These are phyloP conservation scores for Coniochaeta sp. DNA, from an alignment of 2,329 filamentous ascomycete species.

Conservation along the genomic window DNA sequence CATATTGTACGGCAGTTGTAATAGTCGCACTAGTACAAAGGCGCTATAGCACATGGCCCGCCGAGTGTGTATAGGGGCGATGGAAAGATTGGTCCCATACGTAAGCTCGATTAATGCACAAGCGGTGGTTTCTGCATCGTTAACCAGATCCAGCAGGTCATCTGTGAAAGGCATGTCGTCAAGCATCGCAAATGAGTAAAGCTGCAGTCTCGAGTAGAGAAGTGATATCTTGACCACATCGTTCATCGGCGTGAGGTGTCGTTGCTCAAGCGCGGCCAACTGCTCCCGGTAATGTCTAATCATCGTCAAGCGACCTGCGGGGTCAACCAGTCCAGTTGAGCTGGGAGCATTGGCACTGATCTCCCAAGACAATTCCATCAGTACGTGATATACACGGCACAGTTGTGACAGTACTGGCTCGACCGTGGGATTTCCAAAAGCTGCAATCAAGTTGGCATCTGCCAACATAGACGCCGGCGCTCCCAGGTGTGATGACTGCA, in stretches of 20 bases:
- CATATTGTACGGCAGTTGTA: background rate
- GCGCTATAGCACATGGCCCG: background rate
- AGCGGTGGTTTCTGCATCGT: background rate
- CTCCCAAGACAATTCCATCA: background rate
- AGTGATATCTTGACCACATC: background rate
- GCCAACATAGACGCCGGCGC: background rate
- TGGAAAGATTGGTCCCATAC: background rate
- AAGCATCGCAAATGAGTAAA: background rate
- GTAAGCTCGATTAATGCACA: background rate
- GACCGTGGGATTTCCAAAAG: background rate
- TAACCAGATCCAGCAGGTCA: background rate
- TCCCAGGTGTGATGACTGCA: background rate
- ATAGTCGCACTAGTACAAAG: background rate
- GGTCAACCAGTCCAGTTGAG: background rate
- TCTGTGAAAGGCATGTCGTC: background rate
- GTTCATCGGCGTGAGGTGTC: background rate
- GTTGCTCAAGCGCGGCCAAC: background rate
- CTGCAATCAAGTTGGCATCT: background rate
- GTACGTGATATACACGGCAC: background rate
- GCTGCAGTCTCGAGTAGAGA: background rate
- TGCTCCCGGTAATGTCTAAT: background rate
- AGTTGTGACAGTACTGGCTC: background rate
- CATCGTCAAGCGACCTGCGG: background rate
- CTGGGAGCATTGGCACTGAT: constrained; percentile 1
- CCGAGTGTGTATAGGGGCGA: background rate